phyloP scores from a whole-genome alignment of 2,329 filamentous ascomycete species.

The Diaporthe citri region DNA sequence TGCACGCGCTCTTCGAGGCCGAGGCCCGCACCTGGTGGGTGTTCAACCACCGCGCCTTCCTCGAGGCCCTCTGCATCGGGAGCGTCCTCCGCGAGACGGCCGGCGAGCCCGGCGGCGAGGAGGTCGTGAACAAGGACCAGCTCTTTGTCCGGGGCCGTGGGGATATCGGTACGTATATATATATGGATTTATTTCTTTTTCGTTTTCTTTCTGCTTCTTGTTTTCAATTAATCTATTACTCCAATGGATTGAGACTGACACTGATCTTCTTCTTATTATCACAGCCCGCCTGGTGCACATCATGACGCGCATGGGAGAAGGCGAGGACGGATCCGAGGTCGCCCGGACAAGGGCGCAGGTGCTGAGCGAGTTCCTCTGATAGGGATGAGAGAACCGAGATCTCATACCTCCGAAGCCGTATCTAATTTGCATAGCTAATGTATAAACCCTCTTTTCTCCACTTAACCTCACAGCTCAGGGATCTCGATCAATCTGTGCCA shows the following conservation, averaged over 20 bases:
- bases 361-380: slow-evolving; percentile 64
- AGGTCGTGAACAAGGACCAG: slow-evolving; percentile 64
- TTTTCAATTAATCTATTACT: not conserved
- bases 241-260: not conserved
- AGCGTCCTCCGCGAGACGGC: slow-evolving; percentile 67
- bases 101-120: slow-evolving; percentile 59
- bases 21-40: slow-evolving; percentile 89
- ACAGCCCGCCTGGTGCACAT: slow-evolving; percentile 74
- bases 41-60: slow-evolving; percentile 83
- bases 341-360: slow-evolving; percentile 71
- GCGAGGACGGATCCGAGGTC: slow-evolving; percentile 66
- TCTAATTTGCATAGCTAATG: slow-evolving; percentile 2
- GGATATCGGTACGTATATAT: slow-evolving; percentile 68
- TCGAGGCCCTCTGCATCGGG: slow-evolving; percentile 79
- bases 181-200: not conserved
- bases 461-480: not conserved
- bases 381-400: not conserved
- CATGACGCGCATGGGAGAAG: slow-evolving; percentile 69
- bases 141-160: slow-evolving; percentile 70
- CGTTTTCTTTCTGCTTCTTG: not conserved
- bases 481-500: too few species aligned
- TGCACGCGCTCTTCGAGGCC: slow-evolving; percentile 75
- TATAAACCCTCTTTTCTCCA: not conserved
- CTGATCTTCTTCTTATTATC: too few species aligned
- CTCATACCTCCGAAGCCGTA: not conserved